A percentile compares a stretch with the other conserved stretches of the same genome.
Conservation (phyloP, 352 stramenopile species). For the Saprolegnia parasitica region DNA sequence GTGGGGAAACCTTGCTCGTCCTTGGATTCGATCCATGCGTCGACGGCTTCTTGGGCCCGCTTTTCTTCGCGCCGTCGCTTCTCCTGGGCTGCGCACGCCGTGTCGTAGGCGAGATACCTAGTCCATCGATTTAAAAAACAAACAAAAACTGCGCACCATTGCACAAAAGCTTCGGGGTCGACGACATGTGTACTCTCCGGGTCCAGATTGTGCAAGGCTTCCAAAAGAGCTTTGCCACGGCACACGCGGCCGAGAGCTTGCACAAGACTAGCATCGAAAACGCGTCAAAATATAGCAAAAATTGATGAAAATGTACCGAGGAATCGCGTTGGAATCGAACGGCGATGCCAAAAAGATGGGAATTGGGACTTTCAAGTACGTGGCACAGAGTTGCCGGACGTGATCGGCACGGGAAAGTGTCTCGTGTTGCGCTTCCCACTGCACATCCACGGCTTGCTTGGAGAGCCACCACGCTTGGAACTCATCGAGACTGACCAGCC, state of each 20-base stretch:
- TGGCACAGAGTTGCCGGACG: slow-evolving; percentile 11
- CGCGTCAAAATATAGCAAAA: background rate
- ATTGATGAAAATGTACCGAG: slow-evolving; percentile 1
- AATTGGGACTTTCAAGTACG: slow-evolving; percentile 19
- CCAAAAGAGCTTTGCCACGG: slow-evolving; percentile 15
- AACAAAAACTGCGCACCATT: background rate
- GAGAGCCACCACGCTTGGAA: slow-evolving; percentile 75
- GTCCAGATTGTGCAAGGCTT: slow-evolving; percentile 19
- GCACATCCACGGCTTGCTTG: slow-evolving; percentile 51
- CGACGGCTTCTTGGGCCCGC: slow-evolving; percentile 19
- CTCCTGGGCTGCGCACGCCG: slow-evolving; percentile 8
- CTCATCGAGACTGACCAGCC: slow-evolving; percentile 57
- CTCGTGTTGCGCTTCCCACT: slow-evolving; percentile 40
- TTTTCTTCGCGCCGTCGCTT: background rate
- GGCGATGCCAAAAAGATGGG: background rate
- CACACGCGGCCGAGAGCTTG: slow-evolving; percentile 15
- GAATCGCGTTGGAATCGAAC: slow-evolving; percentile 24
- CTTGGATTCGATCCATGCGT: slow-evolving; percentile 15
- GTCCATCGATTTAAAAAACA: background rate
- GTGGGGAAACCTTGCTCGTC: slow-evolving; percentile 5
- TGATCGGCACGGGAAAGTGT: slow-evolving; percentile 16
- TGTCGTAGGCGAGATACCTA: slow-evolving; percentile 28
- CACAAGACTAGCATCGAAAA: slow-evolving; percentile 3
- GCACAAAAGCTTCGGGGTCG: slow-evolving; percentile 1
- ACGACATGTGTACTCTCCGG: background rate